phyloP scores from a whole-genome alignment of 257 asterid species.

The Nicotiana benthamiana region DNA sequence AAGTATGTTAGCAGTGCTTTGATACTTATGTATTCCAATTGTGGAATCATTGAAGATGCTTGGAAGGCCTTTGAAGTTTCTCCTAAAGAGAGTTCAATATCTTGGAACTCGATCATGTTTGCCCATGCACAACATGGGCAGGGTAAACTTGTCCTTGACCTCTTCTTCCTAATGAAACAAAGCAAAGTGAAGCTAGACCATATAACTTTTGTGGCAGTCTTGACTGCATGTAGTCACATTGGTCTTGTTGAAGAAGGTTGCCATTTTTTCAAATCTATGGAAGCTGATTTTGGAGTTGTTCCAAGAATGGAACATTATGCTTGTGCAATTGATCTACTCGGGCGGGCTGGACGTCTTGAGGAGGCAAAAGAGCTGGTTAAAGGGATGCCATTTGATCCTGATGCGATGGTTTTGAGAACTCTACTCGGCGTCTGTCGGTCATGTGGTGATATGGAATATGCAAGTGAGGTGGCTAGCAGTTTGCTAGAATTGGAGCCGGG shows the following conservation, averaged over 20 bases:
- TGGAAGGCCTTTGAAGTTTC: conserved; percentile 58
- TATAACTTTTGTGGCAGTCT: conserved; percentile 73
- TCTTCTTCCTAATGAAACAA: conserved; percentile 47
- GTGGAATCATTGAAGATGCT: conserved; percentile 73
- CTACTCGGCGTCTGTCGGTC: conserved; percentile 68
- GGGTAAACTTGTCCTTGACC: conserved; percentile 58
- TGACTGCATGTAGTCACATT: conserved; percentile 83
- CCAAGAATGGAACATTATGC: conserved; percentile 86
- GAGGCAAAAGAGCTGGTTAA: conserved; percentile 58
- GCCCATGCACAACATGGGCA: conserved; percentile 86
- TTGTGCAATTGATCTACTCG: conserved; percentile 77
- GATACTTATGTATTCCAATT: conserved; percentile 76
- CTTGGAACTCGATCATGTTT: conserved; percentile 83
- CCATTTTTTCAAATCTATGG: conserved; percentile 49
- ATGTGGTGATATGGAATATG: conserved; percentile 71
- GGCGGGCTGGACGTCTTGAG: conserved; percentile 60
- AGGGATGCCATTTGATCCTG: conserved; percentile 68
- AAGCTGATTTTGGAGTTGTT: conserved; percentile 39
- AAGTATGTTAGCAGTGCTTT: conserved; percentile 66
- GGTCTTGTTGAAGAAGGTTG: conserved; percentile 78
- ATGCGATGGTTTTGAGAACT: conserved; percentile 77
- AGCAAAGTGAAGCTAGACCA: conserved; percentile 58
- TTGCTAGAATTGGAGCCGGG: conserved; percentile 66
- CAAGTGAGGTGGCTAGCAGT: conserved; percentile 45
- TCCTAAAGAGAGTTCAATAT: conserved; percentile 43